Evolutionary conservation across 2,329 filamentous ascomycete species (phyloP).

Genomic region (Pseudogymnoascus sp.): DNA sequence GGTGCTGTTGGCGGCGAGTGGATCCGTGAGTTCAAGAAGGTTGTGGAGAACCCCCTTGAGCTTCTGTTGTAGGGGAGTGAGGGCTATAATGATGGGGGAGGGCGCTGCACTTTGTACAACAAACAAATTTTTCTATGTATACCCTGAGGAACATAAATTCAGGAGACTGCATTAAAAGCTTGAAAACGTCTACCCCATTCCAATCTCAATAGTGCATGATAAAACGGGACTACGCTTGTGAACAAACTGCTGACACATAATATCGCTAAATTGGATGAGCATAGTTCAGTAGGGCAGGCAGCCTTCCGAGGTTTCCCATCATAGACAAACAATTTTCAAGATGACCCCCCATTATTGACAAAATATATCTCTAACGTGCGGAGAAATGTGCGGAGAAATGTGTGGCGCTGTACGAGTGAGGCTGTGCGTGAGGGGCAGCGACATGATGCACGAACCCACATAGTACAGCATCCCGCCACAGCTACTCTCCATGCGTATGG

Average conservation of each 20-base stretch:
- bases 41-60: conserved; percentile 93
- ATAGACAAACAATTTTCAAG: neutral
- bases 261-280: neutral
- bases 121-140: conserved; percentile 9
- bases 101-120: conserved; percentile 9
- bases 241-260: neutral
- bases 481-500: neutral
- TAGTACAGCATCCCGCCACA: neutral
- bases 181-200: neutral
- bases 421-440: neutral
- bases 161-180: conserved; percentile 8
- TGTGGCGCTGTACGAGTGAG: neutral
- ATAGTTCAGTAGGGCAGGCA: neutral
- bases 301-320: neutral
- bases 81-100: neutral
- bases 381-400: neutral
- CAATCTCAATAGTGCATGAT: neutral
- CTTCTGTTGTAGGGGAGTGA: conserved; percentile 64
- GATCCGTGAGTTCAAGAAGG: conserved; percentile 95
- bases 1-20: conserved; percentile 94
- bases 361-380: neutral
- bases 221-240: neutral
- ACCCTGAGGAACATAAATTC: conserved; percentile 7
- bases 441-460: neutral
- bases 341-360: neutral